Conservation (phyloP, 140 eudicot genomes). For the Anethum foeniculum region DNA sequence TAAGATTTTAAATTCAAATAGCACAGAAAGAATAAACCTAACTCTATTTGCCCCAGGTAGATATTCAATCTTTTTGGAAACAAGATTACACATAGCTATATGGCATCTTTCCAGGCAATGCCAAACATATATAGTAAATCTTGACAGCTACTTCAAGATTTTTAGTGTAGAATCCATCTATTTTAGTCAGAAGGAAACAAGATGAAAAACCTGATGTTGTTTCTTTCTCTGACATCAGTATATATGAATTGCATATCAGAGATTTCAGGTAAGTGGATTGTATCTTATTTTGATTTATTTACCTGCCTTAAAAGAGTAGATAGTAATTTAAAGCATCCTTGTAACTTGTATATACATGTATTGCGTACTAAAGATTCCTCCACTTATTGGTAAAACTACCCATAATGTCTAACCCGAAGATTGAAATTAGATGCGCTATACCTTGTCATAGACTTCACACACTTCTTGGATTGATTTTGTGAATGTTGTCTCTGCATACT, state of each 20-base stretch:
- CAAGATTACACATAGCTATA: no score
- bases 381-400: not conserved
- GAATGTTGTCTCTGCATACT: not conserved
- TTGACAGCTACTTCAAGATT: no score
- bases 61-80: no score
- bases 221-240: conserved; percentile 71
- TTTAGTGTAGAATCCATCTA: no score
- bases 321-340: not conserved
- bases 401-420: not conserved
- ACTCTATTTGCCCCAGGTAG: no score
- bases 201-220: conserved; percentile 55
- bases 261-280: conserved; percentile 68
- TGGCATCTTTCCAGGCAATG: no score
- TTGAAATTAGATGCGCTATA: not conserved
- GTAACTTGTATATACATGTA: not conserved
- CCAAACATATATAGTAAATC: no score
- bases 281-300: not conserved
- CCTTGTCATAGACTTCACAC: not conserved
- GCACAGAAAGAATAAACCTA: no score
- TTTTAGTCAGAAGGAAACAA: no score
- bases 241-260: conserved; percentile 88
- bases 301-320: not conserved
- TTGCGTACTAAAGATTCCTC: not conserved
- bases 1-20: no score
- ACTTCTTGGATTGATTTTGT: no score